Evolutionary conservation across 1,139 yeast species (phyloP), one percentile per base, ranked within the genome.

Genomic region (Hansenula sp.): DNA sequence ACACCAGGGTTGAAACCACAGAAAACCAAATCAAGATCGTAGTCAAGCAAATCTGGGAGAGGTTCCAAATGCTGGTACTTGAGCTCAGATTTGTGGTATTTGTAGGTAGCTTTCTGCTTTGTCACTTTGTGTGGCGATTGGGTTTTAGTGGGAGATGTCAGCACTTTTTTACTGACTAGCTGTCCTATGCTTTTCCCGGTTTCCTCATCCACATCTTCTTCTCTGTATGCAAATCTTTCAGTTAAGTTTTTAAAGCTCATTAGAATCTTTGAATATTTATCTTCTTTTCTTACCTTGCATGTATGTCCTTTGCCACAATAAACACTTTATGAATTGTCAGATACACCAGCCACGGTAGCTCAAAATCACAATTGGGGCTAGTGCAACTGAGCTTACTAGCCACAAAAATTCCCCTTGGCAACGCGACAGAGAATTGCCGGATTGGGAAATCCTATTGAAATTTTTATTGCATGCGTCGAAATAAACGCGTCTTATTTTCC

Each of bases 1-100:
- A 80, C 63, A 2, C 93, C 89, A 0, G 95, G 95, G 53, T 85
- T 85, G 66, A 73, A 84, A 0, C 95, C 95, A 2, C 85, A 72
- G 53, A 85, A 84, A 3, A 85, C 68, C 3, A 84, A 58, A 5
- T 54, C 51, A 30, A 69, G 50, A 45, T 61, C 49, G 2, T 30
- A 33, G 7, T 27, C 21, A 5, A 57, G 40, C 3, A 55, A 34
- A 31, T 56, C 58, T 2, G 60, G 59, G 6, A 57, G 18, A 15
- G 56, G 58, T 1, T 44, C 33, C 10, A 57, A 41, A 27, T 48
- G 40, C 12, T 41, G 21, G 18, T 48, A 46, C 12, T 28, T 16
- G 13, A 33, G 12, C 34, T 40, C 48, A 16, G 36, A 33, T 19
- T 41, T 33, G 11, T 42, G 42, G 17, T 36, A 28, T 12, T 37